Conservation (phyloP, 2,329 filamentous ascomycete genomes). For the Neopestalotiopsis clavispora region DNA sequence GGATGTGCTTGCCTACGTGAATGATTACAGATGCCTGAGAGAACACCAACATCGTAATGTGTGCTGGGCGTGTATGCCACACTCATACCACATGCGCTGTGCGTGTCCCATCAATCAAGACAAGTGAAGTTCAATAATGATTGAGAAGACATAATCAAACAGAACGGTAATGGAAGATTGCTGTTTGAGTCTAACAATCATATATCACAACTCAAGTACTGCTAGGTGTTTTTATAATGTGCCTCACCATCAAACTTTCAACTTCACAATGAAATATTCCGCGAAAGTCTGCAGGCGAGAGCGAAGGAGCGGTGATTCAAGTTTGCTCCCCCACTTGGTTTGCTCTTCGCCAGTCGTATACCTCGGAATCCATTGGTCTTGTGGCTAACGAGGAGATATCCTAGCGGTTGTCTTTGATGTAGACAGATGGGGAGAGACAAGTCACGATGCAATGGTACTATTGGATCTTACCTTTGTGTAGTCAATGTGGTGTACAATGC, state of each 20-base stretch:
- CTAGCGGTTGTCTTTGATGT: slow-evolving; percentile 60
- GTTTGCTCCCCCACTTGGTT: slow-evolving; percentile 53
- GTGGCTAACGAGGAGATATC: slow-evolving; percentile 87
- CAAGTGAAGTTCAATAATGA: too few species aligned
- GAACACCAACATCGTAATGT: too few species aligned
- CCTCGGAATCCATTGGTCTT: slow-evolving; percentile 77
- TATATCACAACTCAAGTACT: background rate
- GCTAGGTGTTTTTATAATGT: slow-evolving; percentile 52
- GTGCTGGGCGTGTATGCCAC: background rate
- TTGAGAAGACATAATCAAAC: too few species aligned
- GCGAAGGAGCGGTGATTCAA: slow-evolving; percentile 55
- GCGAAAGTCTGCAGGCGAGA: slow-evolving; percentile 84
- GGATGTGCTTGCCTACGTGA: background rate
- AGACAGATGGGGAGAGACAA: background rate
- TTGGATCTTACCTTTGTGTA: background rate
- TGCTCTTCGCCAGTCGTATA: slow-evolving; percentile 93
- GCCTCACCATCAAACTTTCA: slow-evolving; percentile 85
- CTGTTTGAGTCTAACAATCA: background rate
- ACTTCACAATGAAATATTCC: slow-evolving; percentile 63
- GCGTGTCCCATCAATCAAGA: background rate
- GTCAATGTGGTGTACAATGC: background rate
- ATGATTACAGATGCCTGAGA: too few species aligned
- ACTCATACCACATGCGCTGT: too few species aligned
- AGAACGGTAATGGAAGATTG: too few species aligned
- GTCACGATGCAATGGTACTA: background rate